Evolutionary conservation across 192 early-diverging fungal genomes (phyloP).

Genomic region (Chytriomyces sp.): DNA sequence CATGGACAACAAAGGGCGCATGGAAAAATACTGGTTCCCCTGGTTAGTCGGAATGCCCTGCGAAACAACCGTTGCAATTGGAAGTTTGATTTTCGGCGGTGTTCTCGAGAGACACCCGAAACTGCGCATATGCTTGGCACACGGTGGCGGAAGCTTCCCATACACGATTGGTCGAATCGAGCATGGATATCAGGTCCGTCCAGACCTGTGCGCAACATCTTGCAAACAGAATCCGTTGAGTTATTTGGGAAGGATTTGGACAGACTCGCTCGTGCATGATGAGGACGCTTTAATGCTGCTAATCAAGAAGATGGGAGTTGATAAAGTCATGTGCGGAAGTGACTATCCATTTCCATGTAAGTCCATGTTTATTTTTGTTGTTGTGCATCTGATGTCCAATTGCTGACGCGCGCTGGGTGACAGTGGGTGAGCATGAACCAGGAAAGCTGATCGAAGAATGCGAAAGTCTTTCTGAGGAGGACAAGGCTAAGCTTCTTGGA

Average conservation of each 20-base stretch:
- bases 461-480: conserved; percentile 58
- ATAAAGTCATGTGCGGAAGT: conserved; percentile 61
- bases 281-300: conserved; percentile 66
- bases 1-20: conserved; percentile 48
- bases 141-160: conserved; percentile 72
- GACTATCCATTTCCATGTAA: conserved; percentile 54
- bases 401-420: not conserved
- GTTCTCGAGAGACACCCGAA: conserved; percentile 67
- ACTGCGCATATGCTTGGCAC: conserved; percentile 69
- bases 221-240: conserved; percentile 60
- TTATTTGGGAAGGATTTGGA: conserved; percentile 64
- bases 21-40: conserved; percentile 75
- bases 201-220: conserved; percentile 63
- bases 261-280: conserved; percentile 71
- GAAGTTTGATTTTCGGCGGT: conserved; percentile 68
- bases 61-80: conserved; percentile 71
- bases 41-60: conserved; percentile 70
- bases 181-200: conserved; percentile 68
- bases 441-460: conserved; percentile 64
- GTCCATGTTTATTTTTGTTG: conserved; percentile 9
- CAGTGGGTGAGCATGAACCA: conserved; percentile 62
- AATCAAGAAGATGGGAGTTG: conserved; percentile 69
- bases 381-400: not conserved
- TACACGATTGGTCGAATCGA: conserved; percentile 69
- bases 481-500: conserved; percentile 62